These are phyloP conservation scores for Sporothrix phasma DNA, from an alignment of 2,329 filamentous ascomycete genomes.

Conservation along the genomic window DNA sequence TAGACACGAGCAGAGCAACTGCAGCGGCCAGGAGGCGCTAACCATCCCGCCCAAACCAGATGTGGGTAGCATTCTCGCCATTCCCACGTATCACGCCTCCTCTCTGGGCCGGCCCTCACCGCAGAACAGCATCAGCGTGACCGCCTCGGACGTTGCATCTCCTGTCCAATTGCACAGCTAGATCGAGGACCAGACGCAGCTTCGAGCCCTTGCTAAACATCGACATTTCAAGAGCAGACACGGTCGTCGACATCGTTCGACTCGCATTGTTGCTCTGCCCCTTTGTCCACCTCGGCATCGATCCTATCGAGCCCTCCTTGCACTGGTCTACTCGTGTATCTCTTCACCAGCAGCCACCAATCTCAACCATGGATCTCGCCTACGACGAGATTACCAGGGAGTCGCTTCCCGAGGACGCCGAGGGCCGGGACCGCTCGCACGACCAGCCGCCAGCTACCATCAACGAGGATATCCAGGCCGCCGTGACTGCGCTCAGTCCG, in stretches of 20 bases:
- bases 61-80: slow-evolving; percentile 6
- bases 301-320: not conserved
- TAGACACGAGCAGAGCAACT: not conserved
- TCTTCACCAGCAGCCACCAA: not conserved
- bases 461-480: slow-evolving; percentile 85
- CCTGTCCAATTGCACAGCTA: slow-evolving; percentile 5
- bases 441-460: slow-evolving; percentile 47
- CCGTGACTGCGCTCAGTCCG: slow-evolving; percentile 87
- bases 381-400: slow-evolving; percentile 96
- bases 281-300: not conserved
- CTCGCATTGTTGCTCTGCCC: not conserved
- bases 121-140: slow-evolving; percentile 4
- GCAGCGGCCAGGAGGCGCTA: slow-evolving; percentile 2
- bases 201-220: not conserved
- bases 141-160: slow-evolving; percentile 4
- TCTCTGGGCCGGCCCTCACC: not conserved
- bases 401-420: slow-evolving; percentile 50
- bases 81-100: slow-evolving; percentile 3
- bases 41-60: slow-evolving; percentile 4
- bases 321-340: too few species aligned
- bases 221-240: not conserved
- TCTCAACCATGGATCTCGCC: slow-evolving; percentile 70
- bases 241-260: not conserved
- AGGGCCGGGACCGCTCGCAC: slow-evolving; percentile 29
- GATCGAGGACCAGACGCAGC: not conserved